phyloP scores from a whole-genome alignment of 2,329 filamentous ascomycete genomes.

The Thelonectria olida region DNA sequence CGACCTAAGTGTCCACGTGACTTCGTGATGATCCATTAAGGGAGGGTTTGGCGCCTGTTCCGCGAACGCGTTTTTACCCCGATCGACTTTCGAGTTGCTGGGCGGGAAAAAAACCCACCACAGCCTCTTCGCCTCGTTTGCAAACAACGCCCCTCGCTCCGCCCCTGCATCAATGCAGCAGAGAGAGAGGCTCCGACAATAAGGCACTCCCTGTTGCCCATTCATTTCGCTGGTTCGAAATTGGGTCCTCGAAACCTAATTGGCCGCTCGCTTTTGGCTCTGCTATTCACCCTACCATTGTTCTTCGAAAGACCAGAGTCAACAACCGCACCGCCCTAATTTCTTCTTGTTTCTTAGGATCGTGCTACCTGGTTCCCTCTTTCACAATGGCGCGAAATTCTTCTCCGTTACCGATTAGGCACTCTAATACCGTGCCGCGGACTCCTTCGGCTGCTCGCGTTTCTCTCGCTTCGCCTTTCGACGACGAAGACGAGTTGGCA shows the following conservation, averaged over 20 bases:
- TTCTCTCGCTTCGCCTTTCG: constrained; percentile 31
- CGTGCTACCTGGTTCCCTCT: constrained; percentile 2
- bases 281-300: background rate
- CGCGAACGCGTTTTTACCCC: constrained; percentile 28
- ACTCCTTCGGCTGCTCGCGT: constrained; percentile 40
- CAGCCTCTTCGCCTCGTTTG: constrained; percentile 16
- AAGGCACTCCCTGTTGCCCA: background rate
- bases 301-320: constrained; percentile 5
- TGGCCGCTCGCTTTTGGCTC: background rate
- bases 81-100: constrained; percentile 19
- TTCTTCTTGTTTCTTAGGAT: constrained; percentile 12
- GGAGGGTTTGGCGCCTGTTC: constrained; percentile 23
- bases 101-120: constrained; percentile 27
- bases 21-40: constrained; percentile 33
- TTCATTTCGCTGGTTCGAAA: constrained; percentile 7
- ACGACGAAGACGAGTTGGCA: constrained; percentile 57
- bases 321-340: constrained; percentile 18
- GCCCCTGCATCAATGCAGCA: constrained; percentile 19
- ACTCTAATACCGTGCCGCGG: constrained; percentile 40
- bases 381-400: constrained; percentile 41
- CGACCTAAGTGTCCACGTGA: constrained; percentile 32
- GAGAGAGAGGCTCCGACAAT: constrained; percentile 4
- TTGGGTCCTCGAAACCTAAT: background rate
- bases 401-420: constrained; percentile 45
- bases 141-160: constrained; percentile 12